These are phyloP conservation scores for Paulownia fortunei DNA, from an alignment of 257 asterid genomes.

Conservation along the genomic window DNA sequence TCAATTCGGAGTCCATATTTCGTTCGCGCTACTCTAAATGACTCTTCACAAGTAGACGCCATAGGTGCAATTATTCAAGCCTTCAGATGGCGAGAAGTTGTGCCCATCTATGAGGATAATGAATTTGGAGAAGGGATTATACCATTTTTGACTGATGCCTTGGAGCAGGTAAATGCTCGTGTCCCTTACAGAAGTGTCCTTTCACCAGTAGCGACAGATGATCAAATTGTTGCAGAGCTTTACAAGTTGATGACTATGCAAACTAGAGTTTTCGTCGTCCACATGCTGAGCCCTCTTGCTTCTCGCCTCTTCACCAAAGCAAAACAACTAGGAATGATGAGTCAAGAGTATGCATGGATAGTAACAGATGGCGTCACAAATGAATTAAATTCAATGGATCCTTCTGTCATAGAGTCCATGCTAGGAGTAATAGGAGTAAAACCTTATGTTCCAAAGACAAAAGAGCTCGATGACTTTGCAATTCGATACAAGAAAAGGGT, in stretches of 20 bases:
- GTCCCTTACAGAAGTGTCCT: too few species aligned
- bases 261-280: too few species aligned
- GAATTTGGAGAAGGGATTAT: too few species aligned
- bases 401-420: neutral
- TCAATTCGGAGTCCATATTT: constrained; percentile 42
- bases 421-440: constrained; percentile 10
- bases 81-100: constrained; percentile 33
- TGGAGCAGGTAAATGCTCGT: too few species aligned
- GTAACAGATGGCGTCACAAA: constrained; percentile 35
- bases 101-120: constrained; percentile 31
- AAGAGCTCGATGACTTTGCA: constrained; percentile 10
- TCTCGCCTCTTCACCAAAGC: constrained; percentile 39
- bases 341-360: constrained; percentile 39
- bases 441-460: constrained; percentile 17
- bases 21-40: constrained; percentile 39
- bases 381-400: constrained; percentile 21
- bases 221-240: too few species aligned
- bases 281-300: too few species aligned
- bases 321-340: constrained; percentile 34
- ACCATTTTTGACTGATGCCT: too few species aligned
- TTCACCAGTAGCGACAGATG: too few species aligned
- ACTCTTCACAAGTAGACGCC: constrained; percentile 37
- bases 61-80: constrained; percentile 20
- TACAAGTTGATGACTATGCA: too few species aligned
- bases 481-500: neutral